Percentiles rank a stretch among this genome's conserved stretches.
phyloP scores from a whole-genome alignment of 495 filamentous ascomycete species.

The Aspergillus affinis region DNA sequence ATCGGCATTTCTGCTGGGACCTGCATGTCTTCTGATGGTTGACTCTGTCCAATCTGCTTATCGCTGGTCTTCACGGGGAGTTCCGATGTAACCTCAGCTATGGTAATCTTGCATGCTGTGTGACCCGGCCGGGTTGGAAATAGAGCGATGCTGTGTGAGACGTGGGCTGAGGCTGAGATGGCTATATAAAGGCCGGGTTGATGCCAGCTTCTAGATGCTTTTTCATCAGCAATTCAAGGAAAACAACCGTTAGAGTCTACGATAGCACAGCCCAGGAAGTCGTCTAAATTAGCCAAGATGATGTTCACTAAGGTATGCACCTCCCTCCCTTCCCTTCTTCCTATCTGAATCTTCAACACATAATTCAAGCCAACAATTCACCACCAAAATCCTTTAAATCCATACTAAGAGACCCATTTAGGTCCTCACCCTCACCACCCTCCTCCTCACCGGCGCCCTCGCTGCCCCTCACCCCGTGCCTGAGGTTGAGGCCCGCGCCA shows the following conservation, averaged over 20 bases:
- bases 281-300: conserved; percentile 21
- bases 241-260: neutral
- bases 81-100: conserved; percentile 22
- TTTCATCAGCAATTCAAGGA: no score
- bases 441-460: conserved; percentile 17
- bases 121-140: neutral
- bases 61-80: conserved; percentile 12
- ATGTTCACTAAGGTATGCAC: conserved; percentile 29
- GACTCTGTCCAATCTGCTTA: conserved; percentile 14
- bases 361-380: no score
- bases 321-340: neutral
- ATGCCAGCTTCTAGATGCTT: neutral
- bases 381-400: neutral
- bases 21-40: neutral
- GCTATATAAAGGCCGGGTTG: neutral
- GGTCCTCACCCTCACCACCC: conserved; percentile 25
- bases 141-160: neutral
- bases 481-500: conserved; percentile 5
- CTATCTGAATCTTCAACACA: neutral
- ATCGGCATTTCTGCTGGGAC: neutral
- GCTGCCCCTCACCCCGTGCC: neutral
- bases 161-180: no score
- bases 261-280: neutral
- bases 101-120: neutral
- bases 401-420: neutral